Evolutionary conservation across 257 asterid species (phyloP), one percentile per base, ranked within the genome.

Genomic region (Solanum chiquidenum): DNA sequence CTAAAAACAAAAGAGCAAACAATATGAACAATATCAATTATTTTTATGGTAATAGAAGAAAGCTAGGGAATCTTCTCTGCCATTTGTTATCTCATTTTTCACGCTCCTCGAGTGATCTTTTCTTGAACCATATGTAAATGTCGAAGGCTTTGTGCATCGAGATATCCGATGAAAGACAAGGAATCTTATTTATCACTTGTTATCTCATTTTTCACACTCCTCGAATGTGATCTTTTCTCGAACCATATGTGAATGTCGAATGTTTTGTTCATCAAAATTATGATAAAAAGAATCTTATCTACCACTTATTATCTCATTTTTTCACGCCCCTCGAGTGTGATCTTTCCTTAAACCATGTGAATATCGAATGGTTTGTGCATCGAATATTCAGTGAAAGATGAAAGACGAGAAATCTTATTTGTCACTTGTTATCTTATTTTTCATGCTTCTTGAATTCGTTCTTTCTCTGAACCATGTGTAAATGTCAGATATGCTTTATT

Each of bases 31-130:
- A 86, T 90, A 90, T 88, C 85, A 87, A 85, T 88, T 91, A 91
- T 92, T 52, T 52, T 93, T 68, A 88, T 83, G 89, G 89, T 74
- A 90, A 86, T 21, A 46, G 88, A 85, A 85, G 88, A 84, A 88
- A 83, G 46, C n/a, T 2, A 89, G 90, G 92, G 93, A 91, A 93
- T 93, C 94, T 92, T 90, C 91, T 88, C 94, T 91, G 89, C 86
- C 12, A 85, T 88, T 49, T 89, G 6, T 73, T 20, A 73, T 77
- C 88, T 85, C 87, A 88, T 52, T 91, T 87, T 90, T 60, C 69
- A 9, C 29, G 1, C 12, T 55, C 11, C 0, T 13, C 0, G 23
- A 1, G 1, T 0, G 21, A 68, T 27, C 11, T 68, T 68, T 68
- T 6, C 3, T 6, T 2, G 3, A 14, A 68, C 0, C 21, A 27